Evolutionary conservation across 441 rosid genomes (phyloP).

Genomic region (Gossypium lobatum): DNA sequence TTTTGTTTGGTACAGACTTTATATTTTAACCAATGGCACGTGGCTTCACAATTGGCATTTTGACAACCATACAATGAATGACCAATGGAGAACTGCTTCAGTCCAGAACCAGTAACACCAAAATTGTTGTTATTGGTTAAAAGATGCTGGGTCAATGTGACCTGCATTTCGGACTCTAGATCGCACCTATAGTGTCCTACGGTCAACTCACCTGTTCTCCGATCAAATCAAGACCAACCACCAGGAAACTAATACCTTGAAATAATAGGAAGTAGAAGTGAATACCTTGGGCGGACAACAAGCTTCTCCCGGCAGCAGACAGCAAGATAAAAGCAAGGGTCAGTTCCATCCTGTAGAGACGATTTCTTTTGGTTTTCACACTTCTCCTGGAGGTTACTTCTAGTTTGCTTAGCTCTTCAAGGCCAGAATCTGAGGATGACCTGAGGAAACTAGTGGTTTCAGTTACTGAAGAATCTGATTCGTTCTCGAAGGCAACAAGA

Average conservation of each 20-base stretch:
- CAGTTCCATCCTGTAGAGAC: constrained; percentile 72
- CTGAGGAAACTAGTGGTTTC: constrained; percentile 34
- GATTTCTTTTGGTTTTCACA: constrained; percentile 46
- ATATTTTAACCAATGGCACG: not conserved
- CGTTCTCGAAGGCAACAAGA: constrained; percentile 68
- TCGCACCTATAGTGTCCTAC: not conserved
- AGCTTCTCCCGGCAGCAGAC: constrained; percentile 70
- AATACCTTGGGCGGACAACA: constrained; percentile 84
- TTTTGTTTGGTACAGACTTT: not conserved
- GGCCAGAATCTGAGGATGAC: constrained; percentile 74
- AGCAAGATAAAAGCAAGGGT: constrained; percentile 69
- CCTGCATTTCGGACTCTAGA: constrained; percentile 8
- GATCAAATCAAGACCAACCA: constrained; percentile 85
- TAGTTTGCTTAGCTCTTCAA: constrained; percentile 56
- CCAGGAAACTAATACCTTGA: constrained; percentile 77
- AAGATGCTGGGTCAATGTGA: constrained; percentile 5
- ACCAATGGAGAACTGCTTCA: not conserved
- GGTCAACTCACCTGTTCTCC: constrained; percentile 78
- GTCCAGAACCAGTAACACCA: not conserved
- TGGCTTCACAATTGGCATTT: not conserved
- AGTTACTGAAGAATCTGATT: constrained; percentile 31
- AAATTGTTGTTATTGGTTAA: not conserved
- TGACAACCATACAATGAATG: not conserved
- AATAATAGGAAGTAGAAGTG: constrained; percentile 88
- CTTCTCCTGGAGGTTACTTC: constrained; percentile 40